Evolutionary conservation across 1,284 basidiomycete genomes (phyloP).

Genomic region (Cutaneotrichosporon cutaneum): DNA sequence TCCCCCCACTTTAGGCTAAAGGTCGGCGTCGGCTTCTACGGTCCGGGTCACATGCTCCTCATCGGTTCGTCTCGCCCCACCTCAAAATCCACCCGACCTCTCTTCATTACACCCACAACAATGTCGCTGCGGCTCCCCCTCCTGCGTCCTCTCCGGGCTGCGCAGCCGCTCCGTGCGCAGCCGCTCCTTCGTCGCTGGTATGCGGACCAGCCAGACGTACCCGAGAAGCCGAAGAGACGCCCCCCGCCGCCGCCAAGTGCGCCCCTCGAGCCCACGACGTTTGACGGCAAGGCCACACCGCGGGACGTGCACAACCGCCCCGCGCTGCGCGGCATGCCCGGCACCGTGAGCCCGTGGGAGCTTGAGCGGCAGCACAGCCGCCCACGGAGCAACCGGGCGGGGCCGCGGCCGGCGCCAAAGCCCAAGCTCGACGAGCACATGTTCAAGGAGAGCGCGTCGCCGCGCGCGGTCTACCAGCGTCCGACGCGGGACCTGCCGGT

Average conservation of each 20-base stretch:
- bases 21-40: background rate
- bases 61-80: background rate
- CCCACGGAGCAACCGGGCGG: slow-evolving; percentile 5
- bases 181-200: background rate
- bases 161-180: background rate
- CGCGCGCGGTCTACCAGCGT: slow-evolving; percentile 22
- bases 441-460: slow-evolving; percentile 19
- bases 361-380: slow-evolving; percentile 4
- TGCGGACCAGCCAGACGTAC: background rate
- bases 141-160: background rate
- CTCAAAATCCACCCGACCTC: background rate
- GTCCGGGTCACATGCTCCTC: background rate
- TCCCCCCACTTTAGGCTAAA: background rate
- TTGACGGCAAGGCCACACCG: slow-evolving; percentile 38
- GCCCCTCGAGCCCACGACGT: slow-evolving; percentile 31
- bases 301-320: slow-evolving; percentile 37
- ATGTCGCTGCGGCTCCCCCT: slow-evolving; percentile 10
- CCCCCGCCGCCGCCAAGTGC: slow-evolving; percentile 7
- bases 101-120: background rate
- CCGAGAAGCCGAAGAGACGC: background rate
- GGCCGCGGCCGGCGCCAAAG: background rate
- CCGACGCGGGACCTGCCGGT: slow-evolving; percentile 34
- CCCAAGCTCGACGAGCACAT: slow-evolving; percentile 17
- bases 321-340: slow-evolving; percentile 36
- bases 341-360: slow-evolving; percentile 20